A percentile compares a stretch with the other conserved stretches of the same genome.
Conservation (phyloP, 495 filamentous ascomycete species). For the Talaromyces wortmannii region DNA sequence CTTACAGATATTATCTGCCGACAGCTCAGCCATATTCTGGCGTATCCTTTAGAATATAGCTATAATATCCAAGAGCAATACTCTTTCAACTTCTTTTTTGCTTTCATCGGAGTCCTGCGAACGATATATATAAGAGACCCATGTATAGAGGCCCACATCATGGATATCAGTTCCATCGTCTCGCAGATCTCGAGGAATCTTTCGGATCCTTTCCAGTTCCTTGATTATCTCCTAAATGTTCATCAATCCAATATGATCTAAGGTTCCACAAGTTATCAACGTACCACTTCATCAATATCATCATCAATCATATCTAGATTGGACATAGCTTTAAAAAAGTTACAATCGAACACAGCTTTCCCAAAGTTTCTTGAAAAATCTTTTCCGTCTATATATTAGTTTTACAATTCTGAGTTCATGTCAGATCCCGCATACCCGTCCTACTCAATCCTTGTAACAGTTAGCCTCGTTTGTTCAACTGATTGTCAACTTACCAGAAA, state of each 20-base stretch:
- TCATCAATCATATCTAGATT: not conserved
- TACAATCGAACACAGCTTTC: not conserved
- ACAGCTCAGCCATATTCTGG: not conserved
- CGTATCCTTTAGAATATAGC: not conserved
- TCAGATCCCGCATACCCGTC: not conserved
- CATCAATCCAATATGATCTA: not conserved
- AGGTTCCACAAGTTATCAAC: not conserved
- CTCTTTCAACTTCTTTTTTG: slow-evolving; percentile 1
- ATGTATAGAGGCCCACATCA: not conserved
- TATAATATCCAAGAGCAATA: not conserved
- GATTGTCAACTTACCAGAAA: not conserved
- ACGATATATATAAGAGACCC: not conserved
- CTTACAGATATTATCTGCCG: not conserved
- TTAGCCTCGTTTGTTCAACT: not conserved
- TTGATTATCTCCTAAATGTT: slow-evolving; percentile 1
- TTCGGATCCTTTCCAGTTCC: slow-evolving; percentile 1
- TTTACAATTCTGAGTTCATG: not conserved
- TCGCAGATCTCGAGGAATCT: not conserved
- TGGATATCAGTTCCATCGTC: not conserved
- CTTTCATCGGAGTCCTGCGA: not conserved
- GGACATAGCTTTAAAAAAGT: slow-evolving; percentile 1
- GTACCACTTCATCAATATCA: slow-evolving; percentile 1
- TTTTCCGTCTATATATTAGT: not conserved
- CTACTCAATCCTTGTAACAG: slow-evolving; percentile 1
- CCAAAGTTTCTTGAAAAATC: slow-evolving; percentile 1